Base-by-base conservation (phyloP, 2,329 filamentous ascomycete genomes). In the Pseudogymnoascus sp. region DNA sequence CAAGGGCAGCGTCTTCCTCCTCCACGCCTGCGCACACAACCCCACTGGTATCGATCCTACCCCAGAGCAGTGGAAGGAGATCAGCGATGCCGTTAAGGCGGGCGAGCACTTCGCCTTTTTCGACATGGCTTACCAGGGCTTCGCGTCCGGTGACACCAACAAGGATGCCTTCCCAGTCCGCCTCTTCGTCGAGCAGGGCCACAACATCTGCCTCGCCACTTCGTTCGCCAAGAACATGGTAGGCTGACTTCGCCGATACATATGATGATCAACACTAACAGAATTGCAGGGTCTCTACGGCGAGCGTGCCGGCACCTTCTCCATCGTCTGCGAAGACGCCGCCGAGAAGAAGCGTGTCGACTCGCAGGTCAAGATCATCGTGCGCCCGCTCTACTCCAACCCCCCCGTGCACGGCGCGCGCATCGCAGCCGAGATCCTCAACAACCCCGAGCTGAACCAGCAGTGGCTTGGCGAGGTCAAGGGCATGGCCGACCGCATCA, bases 181-280 rank as follows among this genome's bases (percentile, higher is more conserved):
- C 70, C 83, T 97, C 83, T 99, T 99, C 77, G 87, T 97, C 76
- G 84, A 91, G 79, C 82, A 97, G 80, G 93, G 93, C 72, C 92
- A 96, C 82, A 86, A 91, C 75, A 86, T 95, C 75, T 87, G 87
- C 74, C 86, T 97, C 67, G 88, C 90, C 73, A 93, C 97, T 82
- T 95, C 90, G 62, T 97, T 97, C 78, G 93, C 93, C 76, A 97
- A 97, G 89, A 99, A 99, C 86, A 97, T 99, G 93, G 88, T 90
- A 77, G 69, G 80, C 50, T 36, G 31, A 2, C 26, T n/a, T 28
- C 4, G 15, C 26, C 5, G 31, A 13, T 15, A 21, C 38, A 17
- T 19, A 64, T 23, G 59, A 10, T 31, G 28, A 60, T 42, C 66
- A 62, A 65, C 53, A 38, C 44, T 50, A 50, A 50, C 17, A 40